Base-by-base conservation (phyloP, 257 asterid genomes). In the Vinca minor region DNA sequence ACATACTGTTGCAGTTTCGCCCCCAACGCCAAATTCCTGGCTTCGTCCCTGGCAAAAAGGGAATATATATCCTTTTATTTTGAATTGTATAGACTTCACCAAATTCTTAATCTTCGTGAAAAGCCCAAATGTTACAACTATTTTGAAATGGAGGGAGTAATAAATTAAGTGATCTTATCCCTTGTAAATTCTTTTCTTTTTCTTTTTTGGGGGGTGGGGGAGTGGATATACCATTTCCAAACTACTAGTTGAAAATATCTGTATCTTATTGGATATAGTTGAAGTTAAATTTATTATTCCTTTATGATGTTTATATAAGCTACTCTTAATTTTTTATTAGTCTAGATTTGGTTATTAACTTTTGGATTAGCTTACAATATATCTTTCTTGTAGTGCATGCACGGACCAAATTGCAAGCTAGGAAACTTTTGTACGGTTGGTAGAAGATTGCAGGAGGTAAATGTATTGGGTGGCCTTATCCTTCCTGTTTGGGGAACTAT, bases 401-500 rank as follows among this genome's bases (percentile, higher is more conserved):
- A 93, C 67, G 98, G 98, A 66, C 95, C 91, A 49, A 93, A 87
- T 56, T 93, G 98, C 74, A 93, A 87, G 80, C 73, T 81, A 63
- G 89, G 87, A 62, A 87, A 53, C 72, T 89, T 77, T 85, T 93
- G 98, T 77, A 87, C 89, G 39, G 87, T 86, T 45, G 98, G 98
- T 47, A 84, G 82, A 85, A 83, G 98, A 81, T 59, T 81, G 63
- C 98, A 89, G 75, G 98, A 93, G 82, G 97, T 85, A 71, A 82
- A 93, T 84, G 85, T 93, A 66, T 76, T 93, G 74, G 97, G 97
- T 73, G 97, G 98, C 55, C 94, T 89, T 59, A 89, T 93, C 78
- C 97, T 93, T 77, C 98, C 97, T 62, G 93, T 89, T 61, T 93
- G 98, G 98, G 98, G 97, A 64, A 86, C 96, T 50, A 71, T 89